Base-by-base conservation (phyloP, 2,329 filamentous ascomycete species). In the Daldinia sp. region DNA sequence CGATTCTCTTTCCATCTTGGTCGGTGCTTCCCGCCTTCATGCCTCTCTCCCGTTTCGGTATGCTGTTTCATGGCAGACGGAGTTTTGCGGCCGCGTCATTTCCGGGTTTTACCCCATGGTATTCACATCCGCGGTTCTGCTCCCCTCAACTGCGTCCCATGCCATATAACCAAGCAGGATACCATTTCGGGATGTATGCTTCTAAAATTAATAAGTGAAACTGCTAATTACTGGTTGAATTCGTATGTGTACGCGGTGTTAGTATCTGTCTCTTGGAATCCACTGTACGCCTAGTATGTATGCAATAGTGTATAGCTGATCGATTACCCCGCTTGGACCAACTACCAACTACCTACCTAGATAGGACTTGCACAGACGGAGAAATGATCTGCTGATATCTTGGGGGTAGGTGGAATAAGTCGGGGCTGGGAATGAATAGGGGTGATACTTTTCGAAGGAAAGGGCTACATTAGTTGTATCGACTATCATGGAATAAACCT, bases 21-120 rank as follows among this genome's bases (percentile, higher is more conserved):
- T n/a, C 23, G 53, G 41, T 15, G 9, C 35, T 41, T 33, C 26
- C 23, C 12, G 33, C 28, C 7, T 41, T 10, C 12, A 3, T 7
- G 26, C 26, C 15, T 50, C 15, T 5, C 23, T 12, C 26, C n/a
- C 26, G 12, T 30, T 15, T 51, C 46, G 15, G 46, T 15, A 30
- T 15, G 15, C n/a, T 50, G 46, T 6, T 51, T 23, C 44, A 37
- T 37, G 15, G 30, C 20, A 50, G 23, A 51, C 23, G 48, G 53
- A 30, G 54, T 62, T 18, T 59, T 42, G 39, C 33, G 41, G 57
- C 20, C 46, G 48, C 41, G 50, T 18, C 37, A 28, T 50, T 37
- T 57, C 59, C 55, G 60, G 33, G 30, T 1, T 51, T 42, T 60
- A 63, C 55, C 55, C 41, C 56, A 60, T 55, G 60, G 42, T 26